Evolutionary conservation across 768 basidiomycete species (phyloP).

Genomic region (Russula griseocarnosa): DNA sequence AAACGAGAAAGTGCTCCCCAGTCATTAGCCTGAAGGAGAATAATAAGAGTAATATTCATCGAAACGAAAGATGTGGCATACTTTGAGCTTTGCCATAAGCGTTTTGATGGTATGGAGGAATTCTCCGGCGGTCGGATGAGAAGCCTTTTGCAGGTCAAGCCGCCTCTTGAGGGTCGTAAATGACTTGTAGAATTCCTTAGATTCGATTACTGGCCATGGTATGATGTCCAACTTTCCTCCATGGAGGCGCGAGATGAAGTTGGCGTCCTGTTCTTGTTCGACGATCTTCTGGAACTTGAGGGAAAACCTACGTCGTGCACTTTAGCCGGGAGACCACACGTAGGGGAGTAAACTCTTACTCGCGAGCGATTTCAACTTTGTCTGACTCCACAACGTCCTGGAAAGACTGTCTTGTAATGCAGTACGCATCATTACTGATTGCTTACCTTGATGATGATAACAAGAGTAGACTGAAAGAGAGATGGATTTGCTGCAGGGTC

Average conservation of each 20-base stretch:
- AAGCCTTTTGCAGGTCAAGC: conserved; percentile 47
- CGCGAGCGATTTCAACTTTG: conserved; percentile 51
- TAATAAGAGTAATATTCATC: neutral
- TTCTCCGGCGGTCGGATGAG: conserved; percentile 49
- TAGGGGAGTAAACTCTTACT: conserved; percentile 38
- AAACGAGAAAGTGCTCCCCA: conserved; percentile 62
- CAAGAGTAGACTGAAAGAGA: conserved; percentile 54
- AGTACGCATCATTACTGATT: too few relatives aligned
- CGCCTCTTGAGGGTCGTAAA: conserved; percentile 46
- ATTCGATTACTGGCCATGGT: conserved; percentile 65
- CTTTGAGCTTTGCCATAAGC: conserved; percentile 21
- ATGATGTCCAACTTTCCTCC: conserved; percentile 52
- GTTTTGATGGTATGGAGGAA: conserved; percentile 35
- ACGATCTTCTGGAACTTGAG: conserved; percentile 59
- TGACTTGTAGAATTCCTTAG: conserved; percentile 52
- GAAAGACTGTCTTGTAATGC: neutral
- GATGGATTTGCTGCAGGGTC: conserved; percentile 57
- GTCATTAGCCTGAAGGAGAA: conserved; percentile 47
- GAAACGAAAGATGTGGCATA: neutral
- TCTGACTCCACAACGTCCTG: conserved; percentile 64
- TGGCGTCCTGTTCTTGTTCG: conserved; percentile 54
- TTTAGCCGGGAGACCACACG: neutral
- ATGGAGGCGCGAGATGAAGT: conserved; percentile 62
- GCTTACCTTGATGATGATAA: conserved; percentile 58
- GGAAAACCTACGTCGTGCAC: conserved; percentile 40